phyloP scores from a whole-genome alignment of 139 green algal species.

The Diplosphaera chodatii region DNA sequence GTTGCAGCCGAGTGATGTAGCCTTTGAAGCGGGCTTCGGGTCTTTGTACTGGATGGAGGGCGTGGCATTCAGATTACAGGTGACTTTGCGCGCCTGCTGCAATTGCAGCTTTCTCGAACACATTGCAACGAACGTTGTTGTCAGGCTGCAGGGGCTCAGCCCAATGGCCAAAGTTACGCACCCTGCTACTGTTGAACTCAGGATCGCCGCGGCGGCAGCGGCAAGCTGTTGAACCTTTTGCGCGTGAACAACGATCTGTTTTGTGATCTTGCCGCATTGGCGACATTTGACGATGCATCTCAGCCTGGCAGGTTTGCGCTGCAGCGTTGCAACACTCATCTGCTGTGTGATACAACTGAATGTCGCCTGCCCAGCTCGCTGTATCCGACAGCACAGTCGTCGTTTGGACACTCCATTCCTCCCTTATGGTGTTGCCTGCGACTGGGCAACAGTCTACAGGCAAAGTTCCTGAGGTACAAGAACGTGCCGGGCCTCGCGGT shows the following conservation, averaged over 20 bases:
- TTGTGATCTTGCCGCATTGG: constrained; percentile 25
- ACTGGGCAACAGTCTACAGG: neutral
- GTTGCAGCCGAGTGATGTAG: neutral
- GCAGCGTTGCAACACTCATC: no score
- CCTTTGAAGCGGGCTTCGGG: constrained; percentile 15
- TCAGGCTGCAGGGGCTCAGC: no score
- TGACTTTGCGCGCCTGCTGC: constrained; percentile 1
- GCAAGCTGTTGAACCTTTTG: constrained; percentile 26
- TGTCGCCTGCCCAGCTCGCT: no score
- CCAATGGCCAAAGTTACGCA: no score
- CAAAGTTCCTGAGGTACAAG: constrained; percentile 21
- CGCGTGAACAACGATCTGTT: constrained; percentile 31
- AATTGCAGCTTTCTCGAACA: no score
- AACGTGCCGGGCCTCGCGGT: constrained; percentile 18
- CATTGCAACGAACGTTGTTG: no score
- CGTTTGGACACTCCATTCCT: no score
- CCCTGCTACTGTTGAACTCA: no score
- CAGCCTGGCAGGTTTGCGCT: neutral
- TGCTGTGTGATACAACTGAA: no score
- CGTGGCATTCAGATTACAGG: constrained; percentile 15
- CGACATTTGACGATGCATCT: constrained; percentile 16
- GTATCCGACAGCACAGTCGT: no score
- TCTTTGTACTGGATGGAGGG: constrained; percentile 28
- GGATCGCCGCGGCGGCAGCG: constrained; percentile 1
- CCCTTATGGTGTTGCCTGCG: no score